A percentile compares a stretch with the other conserved stretches of the same genome.
phyloP scores from a whole-genome alignment of 768 basidiomycete species.

The Phanerochaete carnosa region DNA sequence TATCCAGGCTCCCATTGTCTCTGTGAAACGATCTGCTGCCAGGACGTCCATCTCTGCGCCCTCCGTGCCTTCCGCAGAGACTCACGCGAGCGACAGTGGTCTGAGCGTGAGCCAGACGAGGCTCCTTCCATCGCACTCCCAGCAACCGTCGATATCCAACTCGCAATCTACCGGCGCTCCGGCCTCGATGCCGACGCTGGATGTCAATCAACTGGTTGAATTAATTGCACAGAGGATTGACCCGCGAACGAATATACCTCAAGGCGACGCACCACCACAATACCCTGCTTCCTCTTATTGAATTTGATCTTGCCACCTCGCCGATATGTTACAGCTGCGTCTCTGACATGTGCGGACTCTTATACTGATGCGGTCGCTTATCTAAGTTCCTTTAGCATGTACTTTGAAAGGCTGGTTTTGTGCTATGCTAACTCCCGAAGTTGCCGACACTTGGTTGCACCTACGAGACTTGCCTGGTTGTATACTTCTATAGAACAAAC shows the following conservation, averaged over 20 bases:
- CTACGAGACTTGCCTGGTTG: too few relatives aligned
- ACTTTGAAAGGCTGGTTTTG: too few relatives aligned
- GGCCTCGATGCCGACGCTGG: not conserved
- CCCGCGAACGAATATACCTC: not conserved
- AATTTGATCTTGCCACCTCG: not conserved
- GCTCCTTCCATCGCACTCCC: not conserved
- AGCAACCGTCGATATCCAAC: not conserved
- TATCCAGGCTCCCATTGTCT: not conserved
- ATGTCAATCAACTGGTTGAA: constrained; percentile 11
- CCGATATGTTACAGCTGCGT: not conserved
- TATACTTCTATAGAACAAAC: too few relatives aligned
- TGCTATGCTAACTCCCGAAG: too few relatives aligned
- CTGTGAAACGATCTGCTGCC: not conserved
- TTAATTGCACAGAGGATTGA: constrained; percentile 14
- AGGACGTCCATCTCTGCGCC: not conserved
- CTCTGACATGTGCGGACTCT: too few relatives aligned
- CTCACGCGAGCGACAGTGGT: not conserved
- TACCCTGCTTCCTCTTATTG: not conserved
- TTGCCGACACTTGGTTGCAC: too few relatives aligned
- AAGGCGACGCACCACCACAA: constrained; percentile 5
- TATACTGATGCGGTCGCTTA: too few relatives aligned
- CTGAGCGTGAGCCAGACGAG: not conserved
- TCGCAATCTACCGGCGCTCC: not conserved
- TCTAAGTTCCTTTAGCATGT: too few relatives aligned
- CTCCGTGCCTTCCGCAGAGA: not conserved